Evolutionary conservation across 352 stramenopile genomes (phyloP).

Genomic region (Pythium vanterpoolii): DNA sequence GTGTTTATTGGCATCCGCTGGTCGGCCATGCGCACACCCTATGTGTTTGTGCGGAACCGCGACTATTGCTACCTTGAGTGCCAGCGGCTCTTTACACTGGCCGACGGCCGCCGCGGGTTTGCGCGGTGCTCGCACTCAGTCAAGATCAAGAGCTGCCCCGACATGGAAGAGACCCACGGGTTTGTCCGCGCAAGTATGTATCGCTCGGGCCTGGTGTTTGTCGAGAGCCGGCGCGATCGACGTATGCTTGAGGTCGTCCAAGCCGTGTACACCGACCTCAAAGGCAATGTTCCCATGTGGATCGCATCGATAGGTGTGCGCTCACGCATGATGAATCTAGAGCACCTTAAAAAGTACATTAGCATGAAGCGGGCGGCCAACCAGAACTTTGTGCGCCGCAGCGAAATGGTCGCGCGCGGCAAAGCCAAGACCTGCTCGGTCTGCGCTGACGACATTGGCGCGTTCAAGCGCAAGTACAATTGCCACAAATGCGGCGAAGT

Average conservation of each 20-base stretch:
- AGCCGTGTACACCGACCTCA: conserved; percentile 79
- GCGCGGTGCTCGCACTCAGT: conserved; percentile 77
- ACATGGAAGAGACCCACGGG: conserved; percentile 77
- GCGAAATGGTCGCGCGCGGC: conserved; percentile 53
- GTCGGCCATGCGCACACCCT: conserved; percentile 65
- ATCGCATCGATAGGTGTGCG: conserved; percentile 54
- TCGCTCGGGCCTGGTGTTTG: conserved; percentile 73
- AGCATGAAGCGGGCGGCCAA: conserved; percentile 76
- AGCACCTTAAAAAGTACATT: conserved; percentile 79
- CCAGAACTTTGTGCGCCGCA: conserved; percentile 66
- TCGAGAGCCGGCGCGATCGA: conserved; percentile 69
- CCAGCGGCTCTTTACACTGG: conserved; percentile 59
- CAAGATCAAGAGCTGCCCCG: conserved; percentile 81
- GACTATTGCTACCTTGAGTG: conserved; percentile 81
- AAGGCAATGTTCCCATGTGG: conserved; percentile 73
- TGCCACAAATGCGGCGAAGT: conserved; percentile 83
- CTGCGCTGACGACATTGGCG: conserved; percentile 77
- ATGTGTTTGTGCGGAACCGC: conserved; percentile 69
- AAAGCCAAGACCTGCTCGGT: conserved; percentile 82
- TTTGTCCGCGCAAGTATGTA: conserved; percentile 84
- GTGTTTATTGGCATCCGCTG: conserved; percentile 78
- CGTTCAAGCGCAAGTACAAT: conserved; percentile 78
- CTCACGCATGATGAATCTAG: conserved; percentile 65
- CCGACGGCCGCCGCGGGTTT: conserved; percentile 58
- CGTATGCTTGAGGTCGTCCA: conserved; percentile 77